phyloP scores from a whole-genome alignment of 2,329 filamentous ascomycete species.

The Sarocladium brachiariae region DNA sequence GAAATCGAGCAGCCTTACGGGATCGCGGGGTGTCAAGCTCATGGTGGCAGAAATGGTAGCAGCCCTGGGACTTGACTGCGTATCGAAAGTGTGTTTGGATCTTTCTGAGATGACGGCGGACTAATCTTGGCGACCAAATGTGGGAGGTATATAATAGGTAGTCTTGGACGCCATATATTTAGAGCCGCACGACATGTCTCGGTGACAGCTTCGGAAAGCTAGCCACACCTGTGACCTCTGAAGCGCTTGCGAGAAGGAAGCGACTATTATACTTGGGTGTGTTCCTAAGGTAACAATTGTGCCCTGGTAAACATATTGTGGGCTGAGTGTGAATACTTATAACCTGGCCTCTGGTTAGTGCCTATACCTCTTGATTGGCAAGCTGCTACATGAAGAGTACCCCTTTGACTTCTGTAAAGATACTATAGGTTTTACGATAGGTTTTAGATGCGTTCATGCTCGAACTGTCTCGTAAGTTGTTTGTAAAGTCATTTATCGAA shows the following conservation, averaged over 20 bases:
- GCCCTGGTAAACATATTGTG: no score
- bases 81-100: constrained; percentile 51
- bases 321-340: neutral
- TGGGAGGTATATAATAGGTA: no score
- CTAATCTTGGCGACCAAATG: neutral
- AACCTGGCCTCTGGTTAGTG: neutral
- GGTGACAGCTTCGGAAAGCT: constrained; percentile 2
- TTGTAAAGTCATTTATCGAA: no score
- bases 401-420: no score
- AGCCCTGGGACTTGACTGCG: constrained; percentile 54
- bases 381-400: no score
- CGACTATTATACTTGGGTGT: no score
- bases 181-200: neutral
- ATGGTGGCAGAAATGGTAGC: constrained; percentile 62
- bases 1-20: constrained; percentile 43
- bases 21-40: constrained; percentile 49
- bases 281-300: no score
- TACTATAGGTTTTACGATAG: no score
- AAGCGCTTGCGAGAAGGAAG: neutral
- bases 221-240: neutral
- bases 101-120: constrained; percentile 25
- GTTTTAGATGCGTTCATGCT: no score
- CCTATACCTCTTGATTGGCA: no score
- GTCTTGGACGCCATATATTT: neutral
- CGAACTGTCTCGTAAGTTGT: no score